Base-by-base conservation (phyloP, 495 filamentous ascomycete genomes). In the Letharia columbiana region DNA sequence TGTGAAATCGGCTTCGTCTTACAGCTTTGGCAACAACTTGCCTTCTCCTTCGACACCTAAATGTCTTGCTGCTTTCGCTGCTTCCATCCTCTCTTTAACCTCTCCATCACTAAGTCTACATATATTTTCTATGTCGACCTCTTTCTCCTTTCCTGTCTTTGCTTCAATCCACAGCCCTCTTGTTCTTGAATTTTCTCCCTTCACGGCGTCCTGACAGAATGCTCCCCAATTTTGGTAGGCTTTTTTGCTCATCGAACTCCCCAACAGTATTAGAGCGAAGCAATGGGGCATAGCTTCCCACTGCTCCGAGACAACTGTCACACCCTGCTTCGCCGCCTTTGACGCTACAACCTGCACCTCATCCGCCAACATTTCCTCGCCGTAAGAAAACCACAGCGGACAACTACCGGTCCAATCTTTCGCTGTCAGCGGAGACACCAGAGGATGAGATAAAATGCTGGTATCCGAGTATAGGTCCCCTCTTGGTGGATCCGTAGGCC, bases 221-320 rank as follows among this genome's bases (percentile, higher is more conserved):
- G 72, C 75, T 0, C 82, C 78, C 76, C 85, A 82, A 28, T 80
- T 74, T 12, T 82, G 74, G 57, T 87, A 81, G 70, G 84, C 88
- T 57, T 78, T 74, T 64, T 75, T 75, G 2, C 80, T 71, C 9
- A 78, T 82, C 1, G 75, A 62, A 1, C 83, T 69, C n/a, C 70
- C 72, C n/a, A 79, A 74, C 65, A 96, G 75, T 0, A 95, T 60
- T 67, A 87, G 69, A 1, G 80, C 86, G 73, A 95, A 96, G 66
- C 88, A 90, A 72, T 98, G 93, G 56, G 92, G 92, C 91, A 96
- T 95, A 2, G 86, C 88, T 74, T 93, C 89, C 69, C 86, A 96
- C 74, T 91, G 82, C 71, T 92, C 86, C 49, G 85, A 88, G 42
- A 84, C 76, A 8, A 96, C 84, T 1, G 74, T 68, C 1, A 89